Conservation (phyloP, 768 basidiomycete genomes). For the Boletus subcaerulescens region DNA sequence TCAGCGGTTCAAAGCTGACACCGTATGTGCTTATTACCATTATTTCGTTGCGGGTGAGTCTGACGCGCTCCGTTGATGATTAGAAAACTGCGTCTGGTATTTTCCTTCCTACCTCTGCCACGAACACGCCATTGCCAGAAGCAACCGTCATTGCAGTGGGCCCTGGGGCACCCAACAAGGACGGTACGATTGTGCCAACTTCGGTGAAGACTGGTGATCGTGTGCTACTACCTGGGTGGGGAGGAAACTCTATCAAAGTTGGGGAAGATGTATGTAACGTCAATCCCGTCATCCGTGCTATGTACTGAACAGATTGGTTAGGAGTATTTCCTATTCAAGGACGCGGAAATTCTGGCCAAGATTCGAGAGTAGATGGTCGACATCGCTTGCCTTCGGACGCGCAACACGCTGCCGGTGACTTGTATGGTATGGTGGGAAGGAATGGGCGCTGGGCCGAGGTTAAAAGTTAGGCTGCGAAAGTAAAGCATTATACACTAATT, state of each 20-base stretch:
- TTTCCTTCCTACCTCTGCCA: constrained; percentile 91
- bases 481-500: constrained; percentile 18
- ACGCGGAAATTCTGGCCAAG: constrained; percentile 93
- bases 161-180: constrained; percentile 89
- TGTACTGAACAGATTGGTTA: constrained; percentile 31
- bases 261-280: constrained; percentile 80
- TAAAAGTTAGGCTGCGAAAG: constrained; percentile 8
- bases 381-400: neutral
- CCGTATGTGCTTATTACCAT: constrained; percentile 51
- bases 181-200: constrained; percentile 71
- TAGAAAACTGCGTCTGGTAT: constrained; percentile 98
- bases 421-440: neutral
- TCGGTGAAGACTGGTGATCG: constrained; percentile 86
- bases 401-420: neutral
- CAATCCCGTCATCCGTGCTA: neutral
- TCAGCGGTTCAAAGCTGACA: constrained; percentile 95
- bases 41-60: neutral
- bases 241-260: constrained; percentile 92
- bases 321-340: constrained; percentile 96
- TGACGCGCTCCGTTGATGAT: neutral
- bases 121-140: constrained; percentile 85
- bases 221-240: constrained; percentile 94
- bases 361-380: constrained; percentile 70
- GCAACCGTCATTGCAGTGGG: constrained; percentile 95
- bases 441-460: neutral